These are phyloP conservation scores for Chenopodium album DNA, from an alignment of 148 eudicot genomes.

Conservation along the genomic window DNA sequence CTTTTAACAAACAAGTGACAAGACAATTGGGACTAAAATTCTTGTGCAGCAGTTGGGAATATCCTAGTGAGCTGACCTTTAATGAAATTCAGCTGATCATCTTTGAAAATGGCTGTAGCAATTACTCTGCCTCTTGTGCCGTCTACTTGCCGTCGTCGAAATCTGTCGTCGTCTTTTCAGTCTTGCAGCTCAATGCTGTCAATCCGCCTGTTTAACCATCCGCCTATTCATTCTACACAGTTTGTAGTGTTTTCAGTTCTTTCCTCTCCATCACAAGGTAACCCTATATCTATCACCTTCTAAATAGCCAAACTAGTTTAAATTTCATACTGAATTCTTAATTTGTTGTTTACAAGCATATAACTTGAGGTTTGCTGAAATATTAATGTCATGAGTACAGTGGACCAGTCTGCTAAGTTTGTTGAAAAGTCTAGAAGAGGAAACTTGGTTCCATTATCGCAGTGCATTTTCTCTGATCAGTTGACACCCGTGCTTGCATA, in stretches of 20 bases:
- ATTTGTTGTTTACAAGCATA: not conserved
- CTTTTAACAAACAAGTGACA: not conserved
- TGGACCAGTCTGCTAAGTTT: constrained; percentile 34
- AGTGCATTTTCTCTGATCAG: constrained; percentile 67
- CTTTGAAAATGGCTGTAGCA: constrained; percentile 20
- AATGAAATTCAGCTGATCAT: not conserved
- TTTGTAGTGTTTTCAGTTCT: constrained; percentile 23
- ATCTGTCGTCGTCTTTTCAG: not conserved
- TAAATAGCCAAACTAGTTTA: not conserved
- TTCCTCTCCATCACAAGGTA: constrained; percentile 27
- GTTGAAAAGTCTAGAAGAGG: constrained; percentile 50
- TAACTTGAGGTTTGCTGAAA: not conserved
- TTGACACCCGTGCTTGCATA: constrained; percentile 84
- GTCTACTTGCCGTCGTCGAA: not conserved
- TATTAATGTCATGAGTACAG: constrained; percentile 6
- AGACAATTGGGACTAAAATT: not conserved
- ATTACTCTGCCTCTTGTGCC: not conserved
- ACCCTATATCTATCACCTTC: not conserved
- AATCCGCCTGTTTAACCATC: not conserved
- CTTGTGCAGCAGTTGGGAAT: constrained; percentile 13
- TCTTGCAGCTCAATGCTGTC: constrained; percentile 11
- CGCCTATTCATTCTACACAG: not conserved
- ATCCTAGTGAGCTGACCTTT: not conserved
- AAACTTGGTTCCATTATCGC: constrained; percentile 57
- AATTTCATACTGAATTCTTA: not conserved